Evolutionary conservation across 169 alveolate genomes (phyloP).

Genomic region (Cryptosporidium sp.): DNA sequence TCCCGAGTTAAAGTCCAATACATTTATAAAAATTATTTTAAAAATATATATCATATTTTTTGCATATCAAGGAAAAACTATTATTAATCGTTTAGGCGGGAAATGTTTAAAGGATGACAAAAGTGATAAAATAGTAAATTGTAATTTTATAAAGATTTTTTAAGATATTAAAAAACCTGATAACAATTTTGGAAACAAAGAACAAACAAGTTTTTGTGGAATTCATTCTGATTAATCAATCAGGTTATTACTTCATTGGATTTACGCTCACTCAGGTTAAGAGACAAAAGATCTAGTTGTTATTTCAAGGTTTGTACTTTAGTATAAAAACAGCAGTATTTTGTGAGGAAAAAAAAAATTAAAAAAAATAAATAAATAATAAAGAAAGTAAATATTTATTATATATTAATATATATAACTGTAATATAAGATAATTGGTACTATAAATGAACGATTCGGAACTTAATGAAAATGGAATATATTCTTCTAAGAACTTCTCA

Average conservation of each 20-base stretch:
- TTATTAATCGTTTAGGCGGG: conserved; percentile 8
- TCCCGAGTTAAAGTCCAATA: too few species aligned
- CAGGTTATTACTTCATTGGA: neutral
- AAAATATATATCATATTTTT: neutral
- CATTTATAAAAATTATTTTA: neutral
- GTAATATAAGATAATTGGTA: neutral
- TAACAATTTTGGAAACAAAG: neutral
- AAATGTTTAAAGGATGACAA: neutral
- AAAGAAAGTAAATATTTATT: too few species aligned
- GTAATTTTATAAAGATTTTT: neutral
- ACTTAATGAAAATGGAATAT: neutral
- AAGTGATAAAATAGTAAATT: neutral
- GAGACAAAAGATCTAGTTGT: neutral
- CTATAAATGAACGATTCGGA: neutral
- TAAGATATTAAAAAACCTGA: too few species aligned
- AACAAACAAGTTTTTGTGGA: neutral
- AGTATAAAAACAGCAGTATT: too few species aligned
- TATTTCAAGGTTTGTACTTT: too few species aligned
- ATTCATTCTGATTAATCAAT: neutral
- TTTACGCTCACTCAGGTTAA: neutral
- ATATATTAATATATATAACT: too few species aligned
- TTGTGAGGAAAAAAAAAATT: too few species aligned
- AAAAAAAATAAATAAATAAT: too few species aligned
- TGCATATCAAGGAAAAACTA: neutral
- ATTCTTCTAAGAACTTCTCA: neutral